These are phyloP conservation scores for Phytophthora kernoviae DNA, from an alignment of 352 stramenopile species.

Conservation along the genomic window DNA sequence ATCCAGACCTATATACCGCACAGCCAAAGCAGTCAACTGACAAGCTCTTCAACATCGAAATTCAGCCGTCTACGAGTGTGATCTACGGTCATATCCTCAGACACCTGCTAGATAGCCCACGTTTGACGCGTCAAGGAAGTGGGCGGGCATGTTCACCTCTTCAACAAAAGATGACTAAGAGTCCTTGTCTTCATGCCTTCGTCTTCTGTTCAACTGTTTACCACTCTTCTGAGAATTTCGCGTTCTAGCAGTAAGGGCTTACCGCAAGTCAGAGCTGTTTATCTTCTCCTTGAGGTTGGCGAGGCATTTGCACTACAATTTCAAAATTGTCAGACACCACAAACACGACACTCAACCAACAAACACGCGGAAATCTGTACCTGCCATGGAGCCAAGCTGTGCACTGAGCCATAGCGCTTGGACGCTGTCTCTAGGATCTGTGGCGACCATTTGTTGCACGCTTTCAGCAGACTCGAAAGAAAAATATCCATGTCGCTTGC, in stretches of 20 bases:
- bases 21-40: no score
- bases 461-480: slow-evolving; percentile 56
- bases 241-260: slow-evolving; percentile 7
- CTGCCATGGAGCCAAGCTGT: slow-evolving; percentile 68
- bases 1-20: neutral
- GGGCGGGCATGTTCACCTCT: neutral
- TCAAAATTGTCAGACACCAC: slow-evolving; percentile 3
- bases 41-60: no score
- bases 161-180: neutral
- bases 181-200: slow-evolving; percentile 11
- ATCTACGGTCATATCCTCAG: neutral
- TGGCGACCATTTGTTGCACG: slow-evolving; percentile 61
- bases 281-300: slow-evolving; percentile 60
- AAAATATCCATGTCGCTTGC: slow-evolving; percentile 61
- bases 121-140: neutral
- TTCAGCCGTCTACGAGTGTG: neutral
- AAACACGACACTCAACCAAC: neutral
- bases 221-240: neutral
- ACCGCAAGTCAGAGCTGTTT: slow-evolving; percentile 56
- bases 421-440: slow-evolving; percentile 53
- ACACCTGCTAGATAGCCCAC: neutral
- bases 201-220: slow-evolving; percentile 19
- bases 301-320: slow-evolving; percentile 54
- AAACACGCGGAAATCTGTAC: slow-evolving; percentile 26
- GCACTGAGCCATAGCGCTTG: slow-evolving; percentile 50